Evolutionary conservation across 805 yeast species (phyloP), one percentile per base, ranked within the genome.

Genomic region (Kurtzmaniella fragi): DNA sequence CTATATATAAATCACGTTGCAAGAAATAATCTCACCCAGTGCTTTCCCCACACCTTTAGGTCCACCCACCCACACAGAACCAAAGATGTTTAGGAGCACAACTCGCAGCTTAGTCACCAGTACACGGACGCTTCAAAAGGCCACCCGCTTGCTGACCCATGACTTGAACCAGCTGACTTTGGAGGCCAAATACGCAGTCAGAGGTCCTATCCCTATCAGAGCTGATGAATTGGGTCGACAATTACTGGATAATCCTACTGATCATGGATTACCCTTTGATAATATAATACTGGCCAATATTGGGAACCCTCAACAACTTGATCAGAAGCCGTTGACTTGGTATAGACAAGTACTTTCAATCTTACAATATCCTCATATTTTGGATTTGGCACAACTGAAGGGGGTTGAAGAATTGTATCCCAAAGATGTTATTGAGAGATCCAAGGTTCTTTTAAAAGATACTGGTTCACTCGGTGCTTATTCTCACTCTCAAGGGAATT

Each of bases 271-370:
- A 47, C 95, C 95, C 1, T 93, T 89, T 56, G 64, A 75, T 32
- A 67, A 75, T 43, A 85, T 93, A 52, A 84, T 95, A 57, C 82
- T 79, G 53, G 93, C 96, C 46, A 93, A 93, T 59, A 93, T 93
- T 46, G 99, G 99, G 25, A 93, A 93, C 59, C 99, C 99, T 2
- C 99, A 93, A 63, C 98, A 91, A 59, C 72, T 93, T 56, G 91
- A 88, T 50, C 99, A 93, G 62, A 75, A 81, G 53, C 99, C 99
- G 1, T 71, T 93, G 51, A 86, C 95, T n/a, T 93, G 93, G 70
- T 90, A 88, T 63, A 77, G 99, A 52, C 95, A 90, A 58, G 95
- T 90, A 3, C 67, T 91, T 43, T 78, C 97, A 0, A 61, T 90
- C 32, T 65, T 91, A 50, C 96, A 93, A 64, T 84, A 86, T 59